Evolutionary conservation across 495 filamentous ascomycete genomes (phyloP).

Genomic region (Lasiosphaeria miniovina): DNA sequence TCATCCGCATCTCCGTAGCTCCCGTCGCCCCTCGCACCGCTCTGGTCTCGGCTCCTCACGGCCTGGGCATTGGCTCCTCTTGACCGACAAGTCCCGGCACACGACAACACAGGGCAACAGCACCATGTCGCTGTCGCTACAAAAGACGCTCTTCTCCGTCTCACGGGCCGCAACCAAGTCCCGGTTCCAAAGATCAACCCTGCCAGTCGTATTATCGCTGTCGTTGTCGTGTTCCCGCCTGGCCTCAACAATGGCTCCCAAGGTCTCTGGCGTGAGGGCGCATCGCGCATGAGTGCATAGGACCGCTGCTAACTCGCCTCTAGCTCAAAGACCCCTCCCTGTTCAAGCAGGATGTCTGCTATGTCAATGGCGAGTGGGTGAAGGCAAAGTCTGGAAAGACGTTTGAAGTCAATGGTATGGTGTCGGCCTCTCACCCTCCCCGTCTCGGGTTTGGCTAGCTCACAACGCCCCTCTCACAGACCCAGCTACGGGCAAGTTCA

Average conservation of each 20-base stretch:
- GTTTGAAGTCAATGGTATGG: slow-evolving; percentile 70
- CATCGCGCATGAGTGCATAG: neutral
- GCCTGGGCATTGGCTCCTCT: neutral
- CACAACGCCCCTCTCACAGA: slow-evolving; percentile 44
- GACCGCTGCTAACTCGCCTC: slow-evolving; percentile 3
- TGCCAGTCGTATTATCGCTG: slow-evolving; percentile 27
- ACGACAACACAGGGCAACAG: neutral
- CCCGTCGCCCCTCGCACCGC: neutral
- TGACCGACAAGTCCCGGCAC: slow-evolving; percentile 1
- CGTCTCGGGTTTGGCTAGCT: neutral
- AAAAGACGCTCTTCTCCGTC: slow-evolving; percentile 33
- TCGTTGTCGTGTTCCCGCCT: slow-evolving; percentile 27
- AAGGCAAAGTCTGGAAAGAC: slow-evolving; percentile 71
- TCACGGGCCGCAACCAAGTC: slow-evolving; percentile 30
- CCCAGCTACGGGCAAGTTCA: slow-evolving; percentile 73
- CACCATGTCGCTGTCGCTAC: slow-evolving; percentile 28
- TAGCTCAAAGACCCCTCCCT: slow-evolving; percentile 78
- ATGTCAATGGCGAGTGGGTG: slow-evolving; percentile 85
- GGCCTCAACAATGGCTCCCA: slow-evolving; percentile 45
- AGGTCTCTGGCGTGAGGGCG: slow-evolving; percentile 27
- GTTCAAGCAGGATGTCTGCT: slow-evolving; percentile 72
- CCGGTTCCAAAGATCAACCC: slow-evolving; percentile 35
- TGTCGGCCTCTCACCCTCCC: slow-evolving; percentile 1
- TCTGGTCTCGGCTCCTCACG: neutral
- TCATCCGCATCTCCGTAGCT: neutral